These are phyloP conservation scores for Micractinium sp. DNA, from an alignment of 139 green algal species.

Conservation along the genomic window DNA sequence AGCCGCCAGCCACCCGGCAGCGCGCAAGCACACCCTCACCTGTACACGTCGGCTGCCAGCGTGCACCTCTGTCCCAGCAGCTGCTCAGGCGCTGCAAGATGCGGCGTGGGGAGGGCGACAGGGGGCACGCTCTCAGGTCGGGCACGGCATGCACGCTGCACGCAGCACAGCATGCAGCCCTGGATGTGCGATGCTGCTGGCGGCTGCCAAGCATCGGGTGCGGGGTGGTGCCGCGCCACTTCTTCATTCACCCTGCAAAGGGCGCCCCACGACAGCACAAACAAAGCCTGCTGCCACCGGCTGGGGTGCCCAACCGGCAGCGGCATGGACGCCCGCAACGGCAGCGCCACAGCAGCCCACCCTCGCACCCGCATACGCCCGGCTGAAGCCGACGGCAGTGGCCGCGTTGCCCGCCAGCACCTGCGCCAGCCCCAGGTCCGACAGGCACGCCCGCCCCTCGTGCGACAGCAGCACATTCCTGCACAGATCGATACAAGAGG, in stretches of 20 bases:
- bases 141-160: too few relatives aligned
- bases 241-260: neutral
- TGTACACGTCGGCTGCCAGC: neutral
- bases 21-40: neutral
- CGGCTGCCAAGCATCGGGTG: neutral
- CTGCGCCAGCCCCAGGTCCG: neutral
- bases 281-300: neutral
- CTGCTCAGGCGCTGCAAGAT: neutral
- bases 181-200: neutral
- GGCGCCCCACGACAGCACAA: too few relatives aligned
- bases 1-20: too few relatives aligned
- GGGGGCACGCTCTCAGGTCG: too few relatives aligned
- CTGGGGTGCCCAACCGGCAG: too few relatives aligned
- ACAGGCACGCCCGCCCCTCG: neutral
- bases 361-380: neutral
- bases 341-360: neutral
- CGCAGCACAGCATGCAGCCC: neutral
- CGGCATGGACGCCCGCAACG: too few relatives aligned
- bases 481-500: neutral
- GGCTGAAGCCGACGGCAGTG: neutral
- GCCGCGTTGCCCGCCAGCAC: neutral
- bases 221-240: neutral
- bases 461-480: conserved; percentile 3
- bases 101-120: too few relatives aligned
- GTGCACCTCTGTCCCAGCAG: neutral